These are phyloP conservation scores for Pythium scleroteichum DNA, from an alignment of 352 stramenopile species.

Conservation along the genomic window DNA sequence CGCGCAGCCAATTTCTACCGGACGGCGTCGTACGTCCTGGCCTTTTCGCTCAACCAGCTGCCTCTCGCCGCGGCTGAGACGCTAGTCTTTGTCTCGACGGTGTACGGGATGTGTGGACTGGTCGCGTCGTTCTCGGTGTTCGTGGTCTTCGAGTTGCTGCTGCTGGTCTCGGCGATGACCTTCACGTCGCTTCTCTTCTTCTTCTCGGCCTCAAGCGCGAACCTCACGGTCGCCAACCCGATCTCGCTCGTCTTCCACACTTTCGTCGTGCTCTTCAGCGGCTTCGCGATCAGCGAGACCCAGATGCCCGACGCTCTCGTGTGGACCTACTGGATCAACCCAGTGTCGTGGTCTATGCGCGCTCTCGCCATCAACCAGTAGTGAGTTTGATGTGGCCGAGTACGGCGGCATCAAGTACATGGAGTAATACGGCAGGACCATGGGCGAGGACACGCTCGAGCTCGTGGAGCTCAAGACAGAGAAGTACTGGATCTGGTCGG, in stretches of 20 bases:
- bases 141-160: slow-evolving; percentile 38
- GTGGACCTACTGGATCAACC: slow-evolving; percentile 68
- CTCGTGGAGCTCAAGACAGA: slow-evolving; percentile 32
- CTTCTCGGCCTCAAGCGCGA: slow-evolving; percentile 28
- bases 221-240: slow-evolving; percentile 43
- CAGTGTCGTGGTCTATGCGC: slow-evolving; percentile 43
- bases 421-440: slow-evolving; percentile 21
- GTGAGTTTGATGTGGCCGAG: slow-evolving; percentile 32
- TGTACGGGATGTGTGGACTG: slow-evolving; percentile 79
- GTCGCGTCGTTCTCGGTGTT: slow-evolving; percentile 33
- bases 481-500: slow-evolving; percentile 22
- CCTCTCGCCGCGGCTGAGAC: slow-evolving; percentile 61
- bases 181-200: slow-evolving; percentile 55
- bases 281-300: slow-evolving; percentile 53
- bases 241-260: slow-evolving; percentile 39
- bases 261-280: slow-evolving; percentile 53
- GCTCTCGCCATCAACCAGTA: slow-evolving; percentile 41
- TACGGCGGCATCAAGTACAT: slow-evolving; percentile 44
- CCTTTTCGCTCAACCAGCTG: slow-evolving; percentile 42
- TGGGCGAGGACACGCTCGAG: slow-evolving; percentile 38
- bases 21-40: slow-evolving; percentile 64
- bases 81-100: slow-evolving; percentile 33
- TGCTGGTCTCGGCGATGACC: slow-evolving; percentile 44
- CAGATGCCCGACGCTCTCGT: slow-evolving; percentile 45
- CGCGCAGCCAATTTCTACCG: slow-evolving; percentile 81